Percentiles rank a stretch among this genome's conserved stretches.
These are phyloP conservation scores for Houttuynia cordata DNA, from an alignment of 164 flowering plant genomes.

Conservation along the genomic window DNA sequence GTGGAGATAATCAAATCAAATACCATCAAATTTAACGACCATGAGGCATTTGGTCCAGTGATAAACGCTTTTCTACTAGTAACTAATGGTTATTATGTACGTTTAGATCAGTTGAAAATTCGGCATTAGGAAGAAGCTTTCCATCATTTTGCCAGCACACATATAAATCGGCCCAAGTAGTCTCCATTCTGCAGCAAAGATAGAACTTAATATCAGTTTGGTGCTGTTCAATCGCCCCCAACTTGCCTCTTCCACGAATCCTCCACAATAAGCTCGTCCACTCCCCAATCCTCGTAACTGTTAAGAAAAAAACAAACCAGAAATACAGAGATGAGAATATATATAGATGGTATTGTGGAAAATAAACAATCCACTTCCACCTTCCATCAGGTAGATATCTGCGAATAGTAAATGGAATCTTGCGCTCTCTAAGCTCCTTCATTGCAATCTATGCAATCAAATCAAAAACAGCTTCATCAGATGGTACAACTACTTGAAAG, in stretches of 20 bases:
- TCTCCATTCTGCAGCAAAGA: background rate
- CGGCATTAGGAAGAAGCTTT: too few relatives aligned
- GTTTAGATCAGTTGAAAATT: too few relatives aligned
- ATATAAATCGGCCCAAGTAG: background rate
- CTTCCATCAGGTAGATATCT: constrained; percentile 93
- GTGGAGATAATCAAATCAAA: too few relatives aligned
- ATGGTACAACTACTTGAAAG: background rate
- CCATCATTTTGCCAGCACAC: too few relatives aligned
- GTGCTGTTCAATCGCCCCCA: constrained; percentile 41
- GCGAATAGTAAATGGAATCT: constrained; percentile 85
- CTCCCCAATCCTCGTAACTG: constrained; percentile 95
- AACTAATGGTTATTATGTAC: too few relatives aligned
- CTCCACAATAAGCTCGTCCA: constrained; percentile 88
- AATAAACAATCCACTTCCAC: constrained; percentile 16
- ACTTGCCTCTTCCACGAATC: constrained; percentile 98
- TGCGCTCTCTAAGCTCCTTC: constrained; percentile 87
- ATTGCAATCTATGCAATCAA: constrained; percentile 59
- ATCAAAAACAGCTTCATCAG: background rate
- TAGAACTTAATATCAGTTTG: background rate
- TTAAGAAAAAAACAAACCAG: too few relatives aligned
- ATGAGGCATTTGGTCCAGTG: too few relatives aligned
- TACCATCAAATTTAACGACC: too few relatives aligned
- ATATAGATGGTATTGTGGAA: background rate
- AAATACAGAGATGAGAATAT: background rate
- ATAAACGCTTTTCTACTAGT: too few relatives aligned